Evolutionary conservation across 805 yeast genomes (phyloP), one percentile per base, ranked within the genome.

Genomic region (Metschnikowia picachoensis): DNA sequence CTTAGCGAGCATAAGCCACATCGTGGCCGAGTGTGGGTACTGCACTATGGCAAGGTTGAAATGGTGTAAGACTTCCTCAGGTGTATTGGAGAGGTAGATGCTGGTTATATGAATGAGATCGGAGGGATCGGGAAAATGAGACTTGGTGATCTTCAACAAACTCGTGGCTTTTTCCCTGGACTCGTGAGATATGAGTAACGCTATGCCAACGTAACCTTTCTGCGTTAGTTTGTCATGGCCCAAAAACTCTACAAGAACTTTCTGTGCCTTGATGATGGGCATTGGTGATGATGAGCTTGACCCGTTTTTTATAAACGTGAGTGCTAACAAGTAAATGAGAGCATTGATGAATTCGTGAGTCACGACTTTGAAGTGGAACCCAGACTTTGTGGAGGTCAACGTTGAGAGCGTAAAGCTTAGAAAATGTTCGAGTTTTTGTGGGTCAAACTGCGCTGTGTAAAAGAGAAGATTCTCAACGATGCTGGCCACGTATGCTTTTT

Each of bases 131-230:
- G 55, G 53, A 44, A 52, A 63, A 17, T 58, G 60, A 10, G 51
- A 41, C 25, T 60, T 66, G 4, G 65, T 65, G n/a, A 62, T 52
- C 4, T 57, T 43, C 37, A 68, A 53, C 9, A 72, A 53, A 32
- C 50, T 51, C 20, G 46, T 41, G 1, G 73, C 68, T 32, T 66
- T 65, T 15, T 46, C 56, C 8, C 36, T 42, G 6, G 68, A 61
- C 13, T 59, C 54, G 13, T 44, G 41, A 6, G 58, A 49, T 5
- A 70, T 54, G 0, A 71, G 62, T 16, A 70, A 41, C 1, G 62
- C 66, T 1, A 72, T 58, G 2, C 74, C 77, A 65, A 72, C 61
- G 46, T 64, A 60, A 2, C 70, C 73, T 34, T 58, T 50, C 13
- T 69, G 59, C 25, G 49, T 52, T 8, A 72, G 52, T 2, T 50